Conservation (phyloP, 1,284 basidiomycete species). For the Trametes versicolor region DNA sequence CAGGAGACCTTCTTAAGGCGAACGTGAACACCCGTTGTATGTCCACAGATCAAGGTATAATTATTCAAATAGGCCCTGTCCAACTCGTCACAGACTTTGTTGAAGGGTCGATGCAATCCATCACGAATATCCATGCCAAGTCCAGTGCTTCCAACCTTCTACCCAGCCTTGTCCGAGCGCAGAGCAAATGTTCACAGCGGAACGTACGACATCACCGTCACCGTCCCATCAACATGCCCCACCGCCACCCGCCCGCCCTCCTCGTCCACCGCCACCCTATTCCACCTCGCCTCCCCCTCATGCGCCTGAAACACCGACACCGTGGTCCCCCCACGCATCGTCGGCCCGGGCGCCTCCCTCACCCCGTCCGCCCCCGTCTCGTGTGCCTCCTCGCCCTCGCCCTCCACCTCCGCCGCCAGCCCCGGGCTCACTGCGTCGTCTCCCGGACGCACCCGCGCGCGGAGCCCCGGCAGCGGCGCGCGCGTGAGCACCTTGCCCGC, state of each 20-base stretch:
- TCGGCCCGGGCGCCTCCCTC: slow-evolving; percentile 35
- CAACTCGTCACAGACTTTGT: too few species aligned
- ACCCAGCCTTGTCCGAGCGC: neutral
- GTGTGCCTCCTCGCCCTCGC: neutral
- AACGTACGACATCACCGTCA: slow-evolving; percentile 52
- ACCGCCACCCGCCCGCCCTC: slow-evolving; percentile 66
- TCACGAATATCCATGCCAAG: neutral
- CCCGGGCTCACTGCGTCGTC: slow-evolving; percentile 30
- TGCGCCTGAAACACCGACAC: slow-evolving; percentile 56
- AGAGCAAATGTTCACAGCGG: neutral
- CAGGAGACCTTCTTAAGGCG: too few species aligned
- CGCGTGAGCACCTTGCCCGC: slow-evolving; percentile 52
- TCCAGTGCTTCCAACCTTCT: too few species aligned
- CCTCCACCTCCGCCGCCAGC: neutral
- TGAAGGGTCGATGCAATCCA: neutral
- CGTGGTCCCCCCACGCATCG: slow-evolving; percentile 33
- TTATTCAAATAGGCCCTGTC: too few species aligned
- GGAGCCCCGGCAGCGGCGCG: slow-evolving; percentile 1
- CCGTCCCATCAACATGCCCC: slow-evolving; percentile 58
- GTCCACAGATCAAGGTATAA: too few species aligned
- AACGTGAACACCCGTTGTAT: too few species aligned
- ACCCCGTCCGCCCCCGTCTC: slow-evolving; percentile 10
- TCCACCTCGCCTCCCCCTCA: slow-evolving; percentile 59
- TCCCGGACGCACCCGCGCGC: slow-evolving; percentile 7
- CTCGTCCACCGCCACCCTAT: slow-evolving; percentile 63